These are phyloP conservation scores for Linnemannia schmuckeri DNA, from an alignment of 192 early-diverging fungal genomes.

Conservation along the genomic window DNA sequence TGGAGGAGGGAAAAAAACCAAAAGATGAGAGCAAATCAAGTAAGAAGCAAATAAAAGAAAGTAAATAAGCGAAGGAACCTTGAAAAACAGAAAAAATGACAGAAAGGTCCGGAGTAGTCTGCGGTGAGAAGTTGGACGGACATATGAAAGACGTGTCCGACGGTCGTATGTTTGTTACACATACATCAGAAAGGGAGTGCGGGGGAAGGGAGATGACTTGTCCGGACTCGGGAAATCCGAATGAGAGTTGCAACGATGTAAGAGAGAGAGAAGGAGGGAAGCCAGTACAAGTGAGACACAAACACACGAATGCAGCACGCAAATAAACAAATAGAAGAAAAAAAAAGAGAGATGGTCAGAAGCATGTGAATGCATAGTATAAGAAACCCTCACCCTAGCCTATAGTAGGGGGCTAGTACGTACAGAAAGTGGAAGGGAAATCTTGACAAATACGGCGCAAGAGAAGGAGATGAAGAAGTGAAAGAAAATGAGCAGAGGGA, in stretches of 20 bases:
- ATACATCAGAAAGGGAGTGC: not conserved
- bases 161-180: conserved; percentile 13
- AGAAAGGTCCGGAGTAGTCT: not conserved
- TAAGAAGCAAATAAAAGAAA: not conserved
- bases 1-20: not conserved
- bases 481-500: not conserved
- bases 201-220: not conserved
- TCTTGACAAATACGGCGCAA: not conserved
- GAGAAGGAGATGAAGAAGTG: not conserved
- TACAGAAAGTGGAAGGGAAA: too few relatives aligned
- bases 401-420: not conserved
- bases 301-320: not conserved
- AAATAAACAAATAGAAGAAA: conserved; percentile 4
- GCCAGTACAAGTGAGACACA: conserved; percentile 9
- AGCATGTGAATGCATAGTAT: conserved; percentile 25
- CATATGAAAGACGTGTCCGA: conserved; percentile 24
- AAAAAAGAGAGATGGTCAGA: conserved; percentile 9
- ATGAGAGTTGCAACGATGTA: not conserved
- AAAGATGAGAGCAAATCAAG: not conserved
- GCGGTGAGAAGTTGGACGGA: not conserved
- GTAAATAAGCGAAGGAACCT: not conserved
- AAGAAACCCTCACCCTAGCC: not conserved
- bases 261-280: not conserved
- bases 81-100: not conserved
- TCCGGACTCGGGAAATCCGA: conserved; percentile 2